A percentile compares a stretch with the other conserved stretches of the same genome.
phyloP scores from a whole-genome alignment of 2,329 filamentous ascomycete species.

The Talaromyces islandicus region DNA sequence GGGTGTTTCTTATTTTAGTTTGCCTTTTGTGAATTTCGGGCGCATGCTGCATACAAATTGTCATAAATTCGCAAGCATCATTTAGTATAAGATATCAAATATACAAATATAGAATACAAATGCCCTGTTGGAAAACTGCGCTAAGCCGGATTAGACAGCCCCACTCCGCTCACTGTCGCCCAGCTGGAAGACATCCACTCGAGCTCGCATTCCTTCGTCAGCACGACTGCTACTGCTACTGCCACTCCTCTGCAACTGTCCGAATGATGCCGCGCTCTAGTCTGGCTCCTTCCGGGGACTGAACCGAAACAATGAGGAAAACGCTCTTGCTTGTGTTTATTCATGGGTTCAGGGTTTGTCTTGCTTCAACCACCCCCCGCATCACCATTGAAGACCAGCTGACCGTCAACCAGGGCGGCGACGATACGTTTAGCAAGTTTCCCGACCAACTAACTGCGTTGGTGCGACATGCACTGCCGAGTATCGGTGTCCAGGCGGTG shows the following conservation, averaged over 20 bases:
- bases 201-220: neutral
- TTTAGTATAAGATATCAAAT: neutral
- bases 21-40: neutral
- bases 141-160: neutral
- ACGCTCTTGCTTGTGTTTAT: constrained; percentile 44
- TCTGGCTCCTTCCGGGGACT: constrained; percentile 6
- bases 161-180: neutral
- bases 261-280: neutral
- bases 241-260: neutral
- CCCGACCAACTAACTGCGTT: constrained; percentile 39
- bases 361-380: neutral
- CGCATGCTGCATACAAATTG: neutral
- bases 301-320: constrained; percentile 35
- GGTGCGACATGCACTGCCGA: constrained; percentile 37
- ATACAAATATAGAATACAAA: too few species aligned
- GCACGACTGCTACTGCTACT: neutral
- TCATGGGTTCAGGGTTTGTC: constrained; percentile 44
- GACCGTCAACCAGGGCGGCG: constrained; percentile 34
- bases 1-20: neutral
- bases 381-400: neutral
- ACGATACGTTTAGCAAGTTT: constrained; percentile 44
- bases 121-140: neutral
- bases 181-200: neutral
- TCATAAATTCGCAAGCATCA: neutral
- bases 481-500: constrained; percentile 34